phyloP scores from a whole-genome alignment of 78 protist genomes.

The Cavenderia fasciculata region DNA sequence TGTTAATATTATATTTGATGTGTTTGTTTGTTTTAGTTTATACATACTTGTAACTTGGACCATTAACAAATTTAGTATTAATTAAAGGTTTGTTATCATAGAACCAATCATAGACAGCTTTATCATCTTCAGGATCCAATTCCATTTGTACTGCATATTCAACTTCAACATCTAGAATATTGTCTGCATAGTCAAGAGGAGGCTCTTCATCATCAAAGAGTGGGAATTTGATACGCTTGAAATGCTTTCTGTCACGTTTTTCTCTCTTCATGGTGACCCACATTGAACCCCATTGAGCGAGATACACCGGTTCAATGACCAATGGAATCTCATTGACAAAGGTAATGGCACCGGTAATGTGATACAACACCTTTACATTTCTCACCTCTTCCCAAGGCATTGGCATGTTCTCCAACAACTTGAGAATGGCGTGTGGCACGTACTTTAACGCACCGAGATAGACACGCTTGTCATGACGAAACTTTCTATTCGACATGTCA shows the following conservation, averaged over 20 bases:
- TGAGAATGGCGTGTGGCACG: conserved; percentile 98
- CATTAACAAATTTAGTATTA: conserved; percentile 90
- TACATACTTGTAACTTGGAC: conserved; percentile 85
- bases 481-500: conserved; percentile 97
- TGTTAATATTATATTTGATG: not conserved
- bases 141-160: conserved; percentile 96
- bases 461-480: conserved; percentile 97
- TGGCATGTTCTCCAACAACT: conserved; percentile 99
- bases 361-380: conserved; percentile 96
- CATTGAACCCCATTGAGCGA: conserved; percentile 99
- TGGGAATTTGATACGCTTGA: conserved; percentile 98
- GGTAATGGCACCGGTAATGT: conserved; percentile 99
- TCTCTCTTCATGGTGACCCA: conserved; percentile 99
- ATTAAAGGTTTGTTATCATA: conserved; percentile 96
- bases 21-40: not conserved
- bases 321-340: conserved; percentile 99
- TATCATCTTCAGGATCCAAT: conserved; percentile 97
- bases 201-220: conserved; percentile 99
- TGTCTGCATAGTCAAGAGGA: conserved; percentile 99
- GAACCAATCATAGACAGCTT: conserved; percentile 96
- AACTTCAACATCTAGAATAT: conserved; percentile 97
- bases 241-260: conserved; percentile 98
- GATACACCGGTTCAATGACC: conserved; percentile 98
- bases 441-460: conserved; percentile 99
- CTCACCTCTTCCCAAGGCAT: conserved; percentile 98